Evolutionary conservation across 257 asterid genomes (phyloP).

Genomic region (Solanum habrochaites): DNA sequence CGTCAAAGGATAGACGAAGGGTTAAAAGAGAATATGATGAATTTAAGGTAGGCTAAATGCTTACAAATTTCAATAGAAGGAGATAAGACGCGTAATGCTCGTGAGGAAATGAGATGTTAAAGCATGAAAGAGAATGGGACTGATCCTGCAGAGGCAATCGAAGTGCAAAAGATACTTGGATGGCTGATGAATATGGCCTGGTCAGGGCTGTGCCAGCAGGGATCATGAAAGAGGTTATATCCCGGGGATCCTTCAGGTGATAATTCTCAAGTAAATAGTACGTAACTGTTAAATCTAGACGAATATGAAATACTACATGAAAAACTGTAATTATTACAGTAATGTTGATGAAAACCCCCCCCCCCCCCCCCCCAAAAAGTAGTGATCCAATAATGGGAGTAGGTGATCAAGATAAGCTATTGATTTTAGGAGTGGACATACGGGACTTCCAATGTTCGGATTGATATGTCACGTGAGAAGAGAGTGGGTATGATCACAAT

Average conservation of each 20-base stretch:
- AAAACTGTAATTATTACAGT: slow-evolving; percentile 6
- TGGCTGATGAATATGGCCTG: slow-evolving; percentile 44
- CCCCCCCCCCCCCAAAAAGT: too few relatives aligned
- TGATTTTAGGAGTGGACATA: slow-evolving; percentile 27
- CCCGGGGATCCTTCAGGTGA: slow-evolving; percentile 29
- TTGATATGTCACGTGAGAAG: slow-evolving; percentile 32
- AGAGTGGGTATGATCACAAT: slow-evolving; percentile 32
- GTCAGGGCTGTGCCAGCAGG: slow-evolving; percentile 10
- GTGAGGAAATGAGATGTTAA: slow-evolving; percentile 31
- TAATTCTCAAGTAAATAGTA: background rate
- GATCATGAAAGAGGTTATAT: slow-evolving; percentile 31
- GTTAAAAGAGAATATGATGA: slow-evolving; percentile 35
- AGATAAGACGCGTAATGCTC: slow-evolving; percentile 27
- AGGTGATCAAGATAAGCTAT: background rate
- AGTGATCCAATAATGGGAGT: slow-evolving; percentile 19
- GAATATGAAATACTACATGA: background rate
- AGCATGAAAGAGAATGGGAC: slow-evolving; percentile 25
- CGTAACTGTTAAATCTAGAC: background rate
- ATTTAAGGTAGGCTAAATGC: slow-evolving; percentile 28
- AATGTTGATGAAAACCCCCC: slow-evolving; percentile 36
- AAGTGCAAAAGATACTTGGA: slow-evolving; percentile 27
- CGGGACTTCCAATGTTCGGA: slow-evolving; percentile 32
- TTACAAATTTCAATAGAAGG: slow-evolving; percentile 21
- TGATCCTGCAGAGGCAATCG: slow-evolving; percentile 17
- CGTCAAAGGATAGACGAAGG: slow-evolving; percentile 24